These are phyloP conservation scores for Sporothrix protearum DNA, from an alignment of 2,329 filamentous ascomycete genomes.

Conservation along the genomic window DNA sequence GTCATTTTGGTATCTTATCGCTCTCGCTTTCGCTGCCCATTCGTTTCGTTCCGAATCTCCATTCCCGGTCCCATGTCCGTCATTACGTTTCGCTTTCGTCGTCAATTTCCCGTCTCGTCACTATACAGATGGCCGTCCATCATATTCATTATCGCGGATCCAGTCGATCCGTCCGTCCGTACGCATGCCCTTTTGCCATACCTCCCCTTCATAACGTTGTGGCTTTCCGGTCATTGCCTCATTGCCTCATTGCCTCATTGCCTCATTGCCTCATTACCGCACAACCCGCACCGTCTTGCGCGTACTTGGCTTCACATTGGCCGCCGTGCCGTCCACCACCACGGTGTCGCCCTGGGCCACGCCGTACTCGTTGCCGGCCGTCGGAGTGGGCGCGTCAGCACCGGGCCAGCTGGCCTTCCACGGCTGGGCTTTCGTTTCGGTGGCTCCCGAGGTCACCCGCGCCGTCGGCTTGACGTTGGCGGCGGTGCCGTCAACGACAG, in stretches of 20 bases:
- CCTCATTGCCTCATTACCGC: background rate
- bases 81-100: background rate
- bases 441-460: background rate
- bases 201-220: too few relatives aligned
- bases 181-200: too few relatives aligned
- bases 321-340: conserved; percentile 26
- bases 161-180: background rate
- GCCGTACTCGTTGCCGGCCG: conserved; percentile 18
- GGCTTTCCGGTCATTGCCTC: too few relatives aligned
- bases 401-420: conserved; percentile 27
- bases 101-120: background rate
- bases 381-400: background rate
- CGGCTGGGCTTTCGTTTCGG: conserved; percentile 21
- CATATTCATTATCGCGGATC: background rate
- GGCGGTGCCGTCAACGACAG: conserved; percentile 25
- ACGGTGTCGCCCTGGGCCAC: conserved; percentile 21
- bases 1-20: background rate
- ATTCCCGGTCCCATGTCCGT: background rate
- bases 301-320: conserved; percentile 24
- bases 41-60: too few relatives aligned
- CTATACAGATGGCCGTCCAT: background rate
- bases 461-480: conserved; percentile 25
- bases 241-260: background rate
- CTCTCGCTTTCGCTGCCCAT: background rate
- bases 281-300: conserved; percentile 19